A percentile compares a stretch with the other conserved stretches of the same genome.
Evolutionary conservation across 1,284 basidiomycete species (phyloP).

Genomic region (Cryptococcus sp.): DNA sequence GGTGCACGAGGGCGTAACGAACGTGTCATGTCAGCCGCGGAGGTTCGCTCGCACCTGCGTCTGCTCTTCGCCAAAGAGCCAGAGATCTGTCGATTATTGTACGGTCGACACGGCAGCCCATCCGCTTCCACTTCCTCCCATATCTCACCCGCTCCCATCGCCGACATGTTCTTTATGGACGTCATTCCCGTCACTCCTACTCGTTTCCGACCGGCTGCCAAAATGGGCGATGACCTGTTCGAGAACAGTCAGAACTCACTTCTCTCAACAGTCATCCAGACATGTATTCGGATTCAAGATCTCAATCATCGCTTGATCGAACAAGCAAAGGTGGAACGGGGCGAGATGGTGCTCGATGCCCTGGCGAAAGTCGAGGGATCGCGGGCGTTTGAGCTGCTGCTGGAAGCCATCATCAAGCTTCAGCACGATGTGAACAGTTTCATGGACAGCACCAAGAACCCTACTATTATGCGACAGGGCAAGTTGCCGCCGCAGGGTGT

Average conservation of each 20-base stretch:
- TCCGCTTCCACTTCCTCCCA: slow-evolving; percentile 11
- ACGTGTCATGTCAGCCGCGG: slow-evolving; percentile 84
- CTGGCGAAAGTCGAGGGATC: slow-evolving; percentile 54
- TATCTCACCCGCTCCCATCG: slow-evolving; percentile 49
- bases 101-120: slow-evolving; percentile 88
- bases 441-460: slow-evolving; percentile 97
- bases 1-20: slow-evolving; percentile 76
- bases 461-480: slow-evolving; percentile 77
- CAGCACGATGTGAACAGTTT: slow-evolving; percentile 97
- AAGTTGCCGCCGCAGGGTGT: slow-evolving; percentile 92
- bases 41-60: slow-evolving; percentile 91
- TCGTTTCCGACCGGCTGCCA: slow-evolving; percentile 90
- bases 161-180: slow-evolving; percentile 95
- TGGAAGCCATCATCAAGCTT: slow-evolving; percentile 83
- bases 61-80: slow-evolving; percentile 83
- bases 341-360: slow-evolving; percentile 55
- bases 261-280: slow-evolving; percentile 79
- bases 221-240: slow-evolving; percentile 89
- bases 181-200: slow-evolving; percentile 90
- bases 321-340: slow-evolving; percentile 53
- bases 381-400: slow-evolving; percentile 67
- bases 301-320: slow-evolving; percentile 68
- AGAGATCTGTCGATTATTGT: slow-evolving; percentile 80
- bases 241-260: slow-evolving; percentile 97
- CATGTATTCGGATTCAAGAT: slow-evolving; percentile 78